phyloP scores from a whole-genome alignment of 2,329 filamentous ascomycete genomes.

The Pseudopyricularia javanii region DNA sequence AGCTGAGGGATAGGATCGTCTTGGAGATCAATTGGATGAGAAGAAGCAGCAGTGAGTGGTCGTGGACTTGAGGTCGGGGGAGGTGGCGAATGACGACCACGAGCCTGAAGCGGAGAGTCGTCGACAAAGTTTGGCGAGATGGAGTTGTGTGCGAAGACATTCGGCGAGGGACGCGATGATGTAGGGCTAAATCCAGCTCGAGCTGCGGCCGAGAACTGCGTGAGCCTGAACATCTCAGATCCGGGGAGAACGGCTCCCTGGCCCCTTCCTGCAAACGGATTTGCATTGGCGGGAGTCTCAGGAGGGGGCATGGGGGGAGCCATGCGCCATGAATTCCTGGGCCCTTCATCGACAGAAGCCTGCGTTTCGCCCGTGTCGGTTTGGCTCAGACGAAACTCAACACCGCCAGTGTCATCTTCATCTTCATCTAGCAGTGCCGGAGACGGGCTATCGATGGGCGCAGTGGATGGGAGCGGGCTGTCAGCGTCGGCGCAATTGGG shows the following conservation, averaged over 20 bases:
- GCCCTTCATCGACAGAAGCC: conserved; percentile 1
- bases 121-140: conserved; percentile 31
- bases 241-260: conserved; percentile 21
- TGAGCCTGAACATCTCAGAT: conserved; percentile 43
- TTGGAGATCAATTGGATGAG: conserved; percentile 9
- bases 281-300: conserved; percentile 34
- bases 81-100: conserved; percentile 28
- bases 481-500: conserved; percentile 7
- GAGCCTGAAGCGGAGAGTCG: conserved; percentile 37
- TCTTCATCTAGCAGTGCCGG: conserved; percentile 22
- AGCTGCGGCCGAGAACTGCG: conserved; percentile 28
- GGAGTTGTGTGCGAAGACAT: conserved; percentile 26
- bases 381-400: conserved; percentile 29
- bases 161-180: conserved; percentile 44
- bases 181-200: conserved; percentile 32
- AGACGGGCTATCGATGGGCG: conserved; percentile 11
- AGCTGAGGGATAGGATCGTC: conserved; percentile 6
- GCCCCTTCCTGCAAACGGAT: conserved; percentile 30
- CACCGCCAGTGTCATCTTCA: conserved; percentile 36
- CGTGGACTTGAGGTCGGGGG: conserved; percentile 32
- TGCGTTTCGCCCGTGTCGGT: conserved; percentile 25
- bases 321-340: not conserved
- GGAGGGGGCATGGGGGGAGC: conserved; percentile 11
- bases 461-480: conserved; percentile 13
- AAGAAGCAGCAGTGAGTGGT: conserved; percentile 9